A percentile compares a stretch with the other conserved stretches of the same genome.
Conservation (phyloP, 1,284 basidiomycete species). For the Boletus smithii region DNA sequence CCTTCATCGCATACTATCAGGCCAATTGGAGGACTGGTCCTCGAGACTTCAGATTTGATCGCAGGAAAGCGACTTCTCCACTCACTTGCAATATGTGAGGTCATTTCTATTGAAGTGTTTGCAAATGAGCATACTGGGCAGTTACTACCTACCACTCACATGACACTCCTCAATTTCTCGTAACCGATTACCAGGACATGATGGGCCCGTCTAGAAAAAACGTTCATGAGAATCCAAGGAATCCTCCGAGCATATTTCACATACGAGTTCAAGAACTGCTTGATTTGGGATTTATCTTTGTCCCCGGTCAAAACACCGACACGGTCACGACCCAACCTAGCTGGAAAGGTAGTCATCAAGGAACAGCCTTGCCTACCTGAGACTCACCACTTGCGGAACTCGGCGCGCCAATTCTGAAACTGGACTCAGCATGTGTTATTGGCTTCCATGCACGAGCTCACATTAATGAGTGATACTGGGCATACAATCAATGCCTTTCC, state of each 20-base stretch:
- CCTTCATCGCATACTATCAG: slow-evolving; percentile 97
- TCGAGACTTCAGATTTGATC: background rate
- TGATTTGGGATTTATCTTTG: slow-evolving; percentile 68
- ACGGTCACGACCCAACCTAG: slow-evolving; percentile 75
- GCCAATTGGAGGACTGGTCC: slow-evolving; percentile 77
- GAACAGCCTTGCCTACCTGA: background rate
- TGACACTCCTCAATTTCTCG: slow-evolving; percentile 81
- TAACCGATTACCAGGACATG: slow-evolving; percentile 95
- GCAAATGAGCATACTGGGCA: slow-evolving; percentile 1
- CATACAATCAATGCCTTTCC: slow-evolving; percentile 90
- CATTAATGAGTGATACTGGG: slow-evolving; percentile 87
- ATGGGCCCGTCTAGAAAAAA: slow-evolving; percentile 56
- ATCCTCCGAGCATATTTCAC: slow-evolving; percentile 19
- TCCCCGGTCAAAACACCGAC: slow-evolving; percentile 80
- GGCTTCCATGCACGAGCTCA: slow-evolving; percentile 33
- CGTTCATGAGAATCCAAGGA: slow-evolving; percentile 2
- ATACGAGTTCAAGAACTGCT: slow-evolving; percentile 73
- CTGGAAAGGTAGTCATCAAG: background rate
- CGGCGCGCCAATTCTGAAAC: slow-evolving; percentile 87
- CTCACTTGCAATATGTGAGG: slow-evolving; percentile 62
- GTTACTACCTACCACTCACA: slow-evolving; percentile 44
- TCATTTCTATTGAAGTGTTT: slow-evolving; percentile 44
- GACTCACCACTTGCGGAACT: slow-evolving; percentile 88
- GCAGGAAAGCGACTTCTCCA: slow-evolving; percentile 1
- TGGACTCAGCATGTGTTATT: slow-evolving; percentile 7